Conservation (phyloP, 352 stramenopile species). For the Phytophthora tentaculata region DNA sequence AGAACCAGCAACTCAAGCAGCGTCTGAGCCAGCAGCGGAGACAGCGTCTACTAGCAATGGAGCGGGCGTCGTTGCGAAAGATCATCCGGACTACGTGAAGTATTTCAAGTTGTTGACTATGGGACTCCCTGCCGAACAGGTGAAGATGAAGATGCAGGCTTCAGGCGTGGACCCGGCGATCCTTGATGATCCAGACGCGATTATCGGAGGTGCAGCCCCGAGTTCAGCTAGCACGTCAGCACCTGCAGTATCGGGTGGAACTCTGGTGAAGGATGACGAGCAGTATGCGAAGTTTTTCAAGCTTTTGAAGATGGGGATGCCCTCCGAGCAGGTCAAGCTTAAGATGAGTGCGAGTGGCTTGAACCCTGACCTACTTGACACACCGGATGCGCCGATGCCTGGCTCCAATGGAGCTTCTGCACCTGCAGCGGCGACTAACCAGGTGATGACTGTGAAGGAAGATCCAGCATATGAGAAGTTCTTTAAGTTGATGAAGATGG, state of each 20-base stretch:
- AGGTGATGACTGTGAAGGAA: constrained; percentile 88
- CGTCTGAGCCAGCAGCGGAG: constrained; percentile 16
- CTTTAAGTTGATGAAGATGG: constrained; percentile 95
- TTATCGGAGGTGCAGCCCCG: constrained; percentile 53
- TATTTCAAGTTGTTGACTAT: constrained; percentile 88
- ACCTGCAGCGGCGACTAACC: constrained; percentile 1
- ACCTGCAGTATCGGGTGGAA: constrained; percentile 11
- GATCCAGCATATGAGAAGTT: constrained; percentile 95
- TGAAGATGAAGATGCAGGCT: constrained; percentile 89
- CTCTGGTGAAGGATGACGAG: constrained; percentile 75
- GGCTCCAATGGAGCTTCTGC: constrained; percentile 44
- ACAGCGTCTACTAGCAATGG: constrained; percentile 22
- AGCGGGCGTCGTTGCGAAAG: constrained; percentile 57
- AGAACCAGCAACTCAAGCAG: constrained; percentile 12
- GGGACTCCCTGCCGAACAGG: constrained; percentile 79
- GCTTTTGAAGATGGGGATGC: constrained; percentile 96
- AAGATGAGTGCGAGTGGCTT: constrained; percentile 95
- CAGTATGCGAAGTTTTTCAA: constrained; percentile 97
- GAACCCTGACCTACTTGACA: constrained; percentile 92
- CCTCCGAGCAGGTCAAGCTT: constrained; percentile 93
- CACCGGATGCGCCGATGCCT: constrained; percentile 80
- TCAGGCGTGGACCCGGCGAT: constrained; percentile 67
- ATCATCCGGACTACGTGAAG: constrained; percentile 80
- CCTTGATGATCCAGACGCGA: constrained; percentile 71
- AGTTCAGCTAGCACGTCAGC: constrained; percentile 3